phyloP scores from a whole-genome alignment of 1,284 basidiomycete species.

The Microbotryum lychnidis-dioicae region DNA sequence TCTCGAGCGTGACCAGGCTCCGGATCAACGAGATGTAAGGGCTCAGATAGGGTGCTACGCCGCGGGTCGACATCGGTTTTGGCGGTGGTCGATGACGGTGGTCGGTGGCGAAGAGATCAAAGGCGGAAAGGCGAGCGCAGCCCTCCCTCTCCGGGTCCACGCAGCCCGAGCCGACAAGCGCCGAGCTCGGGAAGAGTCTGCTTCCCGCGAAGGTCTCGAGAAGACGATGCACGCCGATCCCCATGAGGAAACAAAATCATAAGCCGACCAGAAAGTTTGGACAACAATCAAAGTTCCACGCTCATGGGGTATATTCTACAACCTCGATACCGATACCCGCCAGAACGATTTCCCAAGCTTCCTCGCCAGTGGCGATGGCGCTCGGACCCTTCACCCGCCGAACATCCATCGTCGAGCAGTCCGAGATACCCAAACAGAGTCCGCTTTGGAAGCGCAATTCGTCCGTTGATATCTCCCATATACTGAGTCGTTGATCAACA shows the following conservation, averaged over 20 bases:
- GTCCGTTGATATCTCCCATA: background rate
- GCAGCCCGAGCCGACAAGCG: background rate
- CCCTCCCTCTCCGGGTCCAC: no score
- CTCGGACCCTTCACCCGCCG: background rate
- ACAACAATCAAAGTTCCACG: background rate
- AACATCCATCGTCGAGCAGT: slow-evolving; percentile 1
- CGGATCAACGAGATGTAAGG: background rate
- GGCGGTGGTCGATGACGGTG: background rate
- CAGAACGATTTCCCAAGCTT: background rate
- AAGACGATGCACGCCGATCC: background rate
- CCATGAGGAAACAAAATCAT: background rate
- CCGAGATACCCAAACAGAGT: background rate
- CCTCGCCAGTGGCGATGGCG: background rate
- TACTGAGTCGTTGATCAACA: slow-evolving; percentile 1
- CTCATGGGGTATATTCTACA: background rate
- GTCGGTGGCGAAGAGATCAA: background rate
- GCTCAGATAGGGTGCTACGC: background rate
- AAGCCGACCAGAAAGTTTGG: no score
- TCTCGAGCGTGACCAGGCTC: slow-evolving; percentile 17
- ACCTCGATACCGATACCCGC: slow-evolving; percentile 1
- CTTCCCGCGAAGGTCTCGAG: no score
- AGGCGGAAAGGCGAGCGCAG: no score
- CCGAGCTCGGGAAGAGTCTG: background rate
- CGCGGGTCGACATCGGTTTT: background rate
- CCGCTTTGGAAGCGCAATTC: background rate